A percentile compares a stretch with the other conserved stretches of the same genome.
Conservation (phyloP, 768 basidiomycete species). For the Chalciporus pseudorubinellus region DNA sequence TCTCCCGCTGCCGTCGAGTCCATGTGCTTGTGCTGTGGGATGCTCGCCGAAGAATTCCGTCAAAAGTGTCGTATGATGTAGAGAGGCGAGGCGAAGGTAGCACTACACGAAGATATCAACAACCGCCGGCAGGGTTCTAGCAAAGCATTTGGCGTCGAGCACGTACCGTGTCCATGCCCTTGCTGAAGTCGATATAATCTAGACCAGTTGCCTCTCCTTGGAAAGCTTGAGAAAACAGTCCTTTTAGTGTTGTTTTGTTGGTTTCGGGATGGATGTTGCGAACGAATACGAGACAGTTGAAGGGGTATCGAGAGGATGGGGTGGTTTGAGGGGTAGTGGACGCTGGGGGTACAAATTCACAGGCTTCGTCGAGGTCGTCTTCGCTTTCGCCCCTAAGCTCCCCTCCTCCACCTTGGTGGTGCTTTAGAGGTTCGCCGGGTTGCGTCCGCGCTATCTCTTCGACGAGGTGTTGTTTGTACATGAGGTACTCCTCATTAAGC, state of each 20-base stretch:
- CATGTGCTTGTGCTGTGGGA: slow-evolving; percentile 42
- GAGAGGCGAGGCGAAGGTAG: slow-evolving; percentile 62
- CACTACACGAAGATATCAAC: slow-evolving; percentile 45
- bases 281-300: slow-evolving; percentile 65
- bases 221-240: slow-evolving; percentile 50
- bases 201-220: slow-evolving; percentile 36
- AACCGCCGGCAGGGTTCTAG: too few species aligned
- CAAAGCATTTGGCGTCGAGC: neutral
- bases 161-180: slow-evolving; percentile 70
- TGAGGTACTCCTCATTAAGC: slow-evolving; percentile 67
- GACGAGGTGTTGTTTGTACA: slow-evolving; percentile 55
- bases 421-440: neutral
- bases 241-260: slow-evolving; percentile 76
- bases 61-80: slow-evolving; percentile 44
- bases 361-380: neutral
- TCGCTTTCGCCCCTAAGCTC: neutral
- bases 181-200: slow-evolving; percentile 79
- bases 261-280: slow-evolving; percentile 70
- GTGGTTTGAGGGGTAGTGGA: slow-evolving; percentile 10
- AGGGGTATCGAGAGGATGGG: slow-evolving; percentile 49
- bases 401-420: neutral
- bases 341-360: too few species aligned
- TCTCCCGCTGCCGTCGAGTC: slow-evolving; percentile 54
- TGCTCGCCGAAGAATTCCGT: slow-evolving; percentile 42
- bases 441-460: slow-evolving; percentile 38